Conservation (phyloP, 331 rosid genomes). For the Pyracantha coccinea region DNA sequence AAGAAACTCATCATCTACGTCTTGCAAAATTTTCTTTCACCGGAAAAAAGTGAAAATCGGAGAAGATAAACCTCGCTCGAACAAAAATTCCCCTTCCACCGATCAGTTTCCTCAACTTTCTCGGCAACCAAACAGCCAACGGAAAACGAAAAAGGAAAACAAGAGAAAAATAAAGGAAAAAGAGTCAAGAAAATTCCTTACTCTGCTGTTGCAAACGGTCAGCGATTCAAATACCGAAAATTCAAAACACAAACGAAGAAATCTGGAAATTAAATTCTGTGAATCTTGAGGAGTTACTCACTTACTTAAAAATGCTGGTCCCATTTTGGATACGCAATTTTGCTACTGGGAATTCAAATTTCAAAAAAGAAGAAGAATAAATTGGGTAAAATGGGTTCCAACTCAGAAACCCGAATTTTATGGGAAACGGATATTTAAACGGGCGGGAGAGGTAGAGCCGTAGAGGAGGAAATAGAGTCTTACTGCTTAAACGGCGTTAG, state of each 20-base stretch:
- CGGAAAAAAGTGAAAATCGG: not conserved
- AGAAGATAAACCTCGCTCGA: not conserved
- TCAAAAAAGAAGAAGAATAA: constrained; percentile 11
- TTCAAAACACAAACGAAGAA: constrained; percentile 3
- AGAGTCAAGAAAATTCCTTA: constrained; percentile 19
- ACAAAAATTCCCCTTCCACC: not conserved
- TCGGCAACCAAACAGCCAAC: constrained; percentile 18
- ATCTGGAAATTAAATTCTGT: not conserved
- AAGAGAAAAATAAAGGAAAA: not conserved
- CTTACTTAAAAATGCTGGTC: constrained; percentile 21
- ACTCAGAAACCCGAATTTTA: constrained; percentile 12
- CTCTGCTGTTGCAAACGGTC: constrained; percentile 29
- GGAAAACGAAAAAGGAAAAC: not conserved
- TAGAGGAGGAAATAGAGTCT: not conserved
- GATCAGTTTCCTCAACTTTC: constrained; percentile 9
- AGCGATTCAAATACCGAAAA: constrained; percentile 6
- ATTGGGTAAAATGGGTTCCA: not conserved
- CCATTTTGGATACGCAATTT: not conserved
- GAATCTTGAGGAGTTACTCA: constrained; percentile 1
- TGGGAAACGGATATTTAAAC: constrained; percentile 1
- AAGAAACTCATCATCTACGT: not conserved
- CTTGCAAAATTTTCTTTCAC: not conserved
- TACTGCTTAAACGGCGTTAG: not conserved
- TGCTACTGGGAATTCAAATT: constrained; percentile 17
- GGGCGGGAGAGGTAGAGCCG: not conserved